Base-by-base conservation (phyloP, 768 basidiomycete species). In the Lactarius hatsudake region DNA sequence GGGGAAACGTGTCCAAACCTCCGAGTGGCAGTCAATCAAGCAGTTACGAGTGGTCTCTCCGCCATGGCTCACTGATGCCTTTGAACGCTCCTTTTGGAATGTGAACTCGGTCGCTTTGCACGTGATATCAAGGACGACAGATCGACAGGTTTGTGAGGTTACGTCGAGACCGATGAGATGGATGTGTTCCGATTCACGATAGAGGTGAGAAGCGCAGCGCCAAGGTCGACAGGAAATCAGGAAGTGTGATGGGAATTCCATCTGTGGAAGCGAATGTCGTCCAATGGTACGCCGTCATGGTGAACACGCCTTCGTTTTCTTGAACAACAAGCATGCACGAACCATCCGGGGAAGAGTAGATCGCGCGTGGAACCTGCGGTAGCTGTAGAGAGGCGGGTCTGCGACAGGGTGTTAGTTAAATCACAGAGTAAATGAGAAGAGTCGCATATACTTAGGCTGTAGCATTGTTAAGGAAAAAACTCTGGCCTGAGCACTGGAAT, bases 101-200 rank as follows among this genome's bases (percentile, higher is more conserved):
- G 76, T 79, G 67, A 85, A 87, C 62, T 87, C 84, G 0, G 87
- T 86, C 2, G 79, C 74, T 65, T 83, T 84, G 59, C 80, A 81
- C 5, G 84, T 84, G 67, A 88, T 86, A 34, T 81, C 78, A 48
- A 88, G 71, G 0, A 76, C 78, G 17, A 82, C 40, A 0, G 87
- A 88, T 36, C 71, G 72, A 62, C 80, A 82, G 20, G 69, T 62
- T 0, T 72, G 75, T 1, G 73, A 38, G 3, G 73, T 40, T 2
- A 75, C 65, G 62, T 84, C 79, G 5, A 87, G 73, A 6, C 71
- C 70, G 1, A 87, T 30, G 12, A 85, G 61, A 70, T 86, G 81
- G 5, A 83, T 78, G 34, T 78, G 13, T 72, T 74, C 42, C 82
- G 77, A 51, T 72, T 78, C 38, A 78, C 75, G 20, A 88, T 63